phyloP scores from a whole-genome alignment of 2,329 filamentous ascomycete genomes.

The Colletotrichum eremochloae region DNA sequence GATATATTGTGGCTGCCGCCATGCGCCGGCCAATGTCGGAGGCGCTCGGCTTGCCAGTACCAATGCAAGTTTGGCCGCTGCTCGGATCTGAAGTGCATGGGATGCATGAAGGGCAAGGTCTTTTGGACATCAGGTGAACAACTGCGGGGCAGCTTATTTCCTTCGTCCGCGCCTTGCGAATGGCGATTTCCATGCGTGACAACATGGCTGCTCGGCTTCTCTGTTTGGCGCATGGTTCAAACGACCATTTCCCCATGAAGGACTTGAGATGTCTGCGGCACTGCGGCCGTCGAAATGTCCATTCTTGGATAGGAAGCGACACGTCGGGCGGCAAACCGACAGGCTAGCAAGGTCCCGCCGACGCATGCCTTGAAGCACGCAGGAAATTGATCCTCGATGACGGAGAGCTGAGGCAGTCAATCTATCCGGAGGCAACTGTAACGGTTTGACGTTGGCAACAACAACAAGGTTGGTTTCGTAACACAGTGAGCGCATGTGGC shows the following conservation, averaged over 20 bases:
- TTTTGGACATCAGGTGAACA: conserved; percentile 28
- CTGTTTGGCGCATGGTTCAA: background rate
- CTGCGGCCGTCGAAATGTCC: background rate
- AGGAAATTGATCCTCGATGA: background rate
- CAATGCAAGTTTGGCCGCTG: conserved; percentile 15
- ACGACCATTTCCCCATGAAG: background rate
- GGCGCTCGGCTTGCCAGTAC: conserved; percentile 5
- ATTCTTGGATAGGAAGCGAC: background rate
- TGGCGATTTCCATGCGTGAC: background rate
- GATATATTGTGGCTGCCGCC: conserved; percentile 19
- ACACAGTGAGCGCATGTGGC: background rate
- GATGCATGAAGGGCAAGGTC: conserved; percentile 8
- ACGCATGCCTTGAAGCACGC: background rate
- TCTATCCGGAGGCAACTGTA: conserved; percentile 10
- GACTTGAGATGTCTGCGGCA: background rate
- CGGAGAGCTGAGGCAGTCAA: conserved; percentile 2
- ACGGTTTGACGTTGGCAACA: conserved; percentile 15
- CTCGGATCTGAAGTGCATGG: conserved; percentile 21
- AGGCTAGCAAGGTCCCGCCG: background rate
- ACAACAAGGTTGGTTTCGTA: background rate
- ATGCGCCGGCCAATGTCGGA: conserved; percentile 18
- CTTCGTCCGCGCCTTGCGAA: conserved; percentile 18
- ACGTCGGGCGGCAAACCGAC: background rate
- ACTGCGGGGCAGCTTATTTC: conserved; percentile 29
- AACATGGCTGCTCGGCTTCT: background rate